These are phyloP conservation scores for Vitis cinerea DNA, from an alignment of 164 flowering plant genomes.

Conservation along the genomic window DNA sequence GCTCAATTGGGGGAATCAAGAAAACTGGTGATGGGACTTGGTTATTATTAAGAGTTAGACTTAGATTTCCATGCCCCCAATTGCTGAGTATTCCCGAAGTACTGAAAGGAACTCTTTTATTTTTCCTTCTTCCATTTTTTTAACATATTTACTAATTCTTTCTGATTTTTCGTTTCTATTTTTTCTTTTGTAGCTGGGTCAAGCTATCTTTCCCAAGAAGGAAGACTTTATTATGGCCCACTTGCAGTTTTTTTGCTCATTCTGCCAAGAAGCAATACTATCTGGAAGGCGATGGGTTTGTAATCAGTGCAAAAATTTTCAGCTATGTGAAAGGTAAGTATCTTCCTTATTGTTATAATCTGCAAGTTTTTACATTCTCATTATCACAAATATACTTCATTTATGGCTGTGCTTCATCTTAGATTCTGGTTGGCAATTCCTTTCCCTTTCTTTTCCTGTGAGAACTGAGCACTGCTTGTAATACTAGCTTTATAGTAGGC, in stretches of 20 bases:
- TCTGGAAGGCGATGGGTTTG: slow-evolving; percentile 50
- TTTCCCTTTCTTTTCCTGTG: too few species aligned
- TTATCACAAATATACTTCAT: too few species aligned
- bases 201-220: slow-evolving; percentile 34
- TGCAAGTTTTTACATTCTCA: too few species aligned
- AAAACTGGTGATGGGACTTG: too few species aligned
- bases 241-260: slow-evolving; percentile 45
- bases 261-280: slow-evolving; percentile 42
- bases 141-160: not conserved
- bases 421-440: not conserved
- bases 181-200: slow-evolving; percentile 37
- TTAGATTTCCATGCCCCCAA: too few species aligned
- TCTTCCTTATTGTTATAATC: not conserved
- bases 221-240: slow-evolving; percentile 57
- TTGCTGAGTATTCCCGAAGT: too few species aligned
- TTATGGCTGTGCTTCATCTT: too few species aligned
- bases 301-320: slow-evolving; percentile 46
- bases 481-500: too few species aligned
- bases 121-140: not conserved
- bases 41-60: too few species aligned
- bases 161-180: not conserved
- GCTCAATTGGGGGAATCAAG: too few species aligned
- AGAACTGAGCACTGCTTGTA: too few species aligned
- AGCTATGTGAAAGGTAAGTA: slow-evolving; percentile 54
- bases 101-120: not conserved